These are phyloP conservation scores for Nakaseomyces sp. DNA, from an alignment of 1,139 yeast species.

Conservation along the genomic window DNA sequence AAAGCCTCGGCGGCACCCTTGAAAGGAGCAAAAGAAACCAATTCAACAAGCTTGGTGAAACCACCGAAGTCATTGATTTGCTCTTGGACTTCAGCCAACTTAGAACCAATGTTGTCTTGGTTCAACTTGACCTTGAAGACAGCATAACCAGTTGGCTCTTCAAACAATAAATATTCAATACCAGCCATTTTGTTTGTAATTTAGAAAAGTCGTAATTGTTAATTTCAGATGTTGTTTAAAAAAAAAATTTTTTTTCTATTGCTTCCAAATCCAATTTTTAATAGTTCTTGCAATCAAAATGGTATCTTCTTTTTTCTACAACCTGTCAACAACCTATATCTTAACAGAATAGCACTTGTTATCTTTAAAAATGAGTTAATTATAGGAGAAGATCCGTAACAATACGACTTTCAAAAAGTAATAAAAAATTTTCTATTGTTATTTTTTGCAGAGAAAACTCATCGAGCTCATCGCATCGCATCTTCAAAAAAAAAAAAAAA, in stretches of 20 bases:
- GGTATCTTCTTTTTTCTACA: too few species aligned
- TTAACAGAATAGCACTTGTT: not conserved
- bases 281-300: not conserved
- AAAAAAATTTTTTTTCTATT: not conserved
- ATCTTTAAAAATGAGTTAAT: too few species aligned
- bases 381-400: not conserved
- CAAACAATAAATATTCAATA: slow-evolving; percentile 88
- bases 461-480: slow-evolving; percentile 13
- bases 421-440: not conserved
- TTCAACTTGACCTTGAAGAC: slow-evolving; percentile 88
- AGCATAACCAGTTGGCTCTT: slow-evolving; percentile 98
- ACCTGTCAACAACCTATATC: not conserved
- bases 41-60: slow-evolving; percentile 87
- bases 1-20: slow-evolving; percentile 98
- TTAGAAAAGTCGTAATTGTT: too few species aligned
- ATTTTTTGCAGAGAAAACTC: slow-evolving; percentile 1
- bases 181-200: slow-evolving; percentile 37
- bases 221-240: too few species aligned
- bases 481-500: slow-evolving; percentile 11
- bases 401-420: too few species aligned
- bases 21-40: slow-evolving; percentile 95
- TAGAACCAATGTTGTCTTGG: slow-evolving; percentile 89
- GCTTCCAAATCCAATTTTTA: too few species aligned
- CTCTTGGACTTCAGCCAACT: slow-evolving; percentile 88
- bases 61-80: slow-evolving; percentile 79